Evolutionary conservation across 441 rosid species (phyloP).

Genomic region (Syzygium syzygioides): DNA sequence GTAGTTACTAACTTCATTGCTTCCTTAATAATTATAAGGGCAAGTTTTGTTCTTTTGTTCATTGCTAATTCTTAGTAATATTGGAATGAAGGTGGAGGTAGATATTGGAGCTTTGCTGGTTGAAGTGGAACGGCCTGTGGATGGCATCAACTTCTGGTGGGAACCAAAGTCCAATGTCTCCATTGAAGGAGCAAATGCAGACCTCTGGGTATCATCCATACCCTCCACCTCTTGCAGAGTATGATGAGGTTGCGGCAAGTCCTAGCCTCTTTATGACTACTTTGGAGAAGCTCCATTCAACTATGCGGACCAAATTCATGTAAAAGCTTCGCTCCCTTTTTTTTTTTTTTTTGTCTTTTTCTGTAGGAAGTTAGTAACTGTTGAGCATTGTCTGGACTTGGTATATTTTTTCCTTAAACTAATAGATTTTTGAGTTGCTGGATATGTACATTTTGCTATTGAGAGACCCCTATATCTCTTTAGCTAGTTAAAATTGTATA

Average conservation of each 20-base stretch:
- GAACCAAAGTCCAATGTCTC: constrained; percentile 44
- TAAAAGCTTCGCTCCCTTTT: constrained; percentile 19
- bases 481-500: neutral
- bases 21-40: constrained; percentile 9
- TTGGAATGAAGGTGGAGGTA: constrained; percentile 13
- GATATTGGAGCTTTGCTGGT: constrained; percentile 27
- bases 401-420: neutral
- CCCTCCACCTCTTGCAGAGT: constrained; percentile 58
- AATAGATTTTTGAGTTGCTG: neutral
- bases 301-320: constrained; percentile 90
- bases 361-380: neutral
- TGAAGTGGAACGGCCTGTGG: constrained; percentile 12
- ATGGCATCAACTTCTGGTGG: constrained; percentile 55
- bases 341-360: neutral
- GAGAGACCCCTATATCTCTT: neutral
- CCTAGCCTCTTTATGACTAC: constrained; percentile 60
- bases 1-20: constrained; percentile 4
- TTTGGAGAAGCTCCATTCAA: constrained; percentile 74
- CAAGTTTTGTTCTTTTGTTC: constrained; percentile 8
- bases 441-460: neutral
- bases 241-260: constrained; percentile 55
- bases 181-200: constrained; percentile 29
- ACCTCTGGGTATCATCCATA: constrained; percentile 26
- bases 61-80: constrained; percentile 5
- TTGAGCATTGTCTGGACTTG: neutral